These are phyloP conservation scores for Fistulina hepatica DNA, from an alignment of 1,284 basidiomycete genomes.

Conservation along the genomic window DNA sequence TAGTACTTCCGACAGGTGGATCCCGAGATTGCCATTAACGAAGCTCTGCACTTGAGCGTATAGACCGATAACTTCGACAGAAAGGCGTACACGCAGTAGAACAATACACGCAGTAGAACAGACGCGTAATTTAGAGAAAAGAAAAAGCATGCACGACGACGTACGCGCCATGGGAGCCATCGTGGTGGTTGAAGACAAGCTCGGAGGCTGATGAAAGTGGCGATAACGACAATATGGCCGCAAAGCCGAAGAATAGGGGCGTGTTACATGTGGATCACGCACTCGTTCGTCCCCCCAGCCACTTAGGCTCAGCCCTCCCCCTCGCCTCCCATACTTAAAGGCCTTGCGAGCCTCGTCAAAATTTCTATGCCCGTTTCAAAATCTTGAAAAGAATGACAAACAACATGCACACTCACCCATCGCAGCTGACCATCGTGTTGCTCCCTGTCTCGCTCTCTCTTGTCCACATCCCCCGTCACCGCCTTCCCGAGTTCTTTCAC, in stretches of 20 bases:
- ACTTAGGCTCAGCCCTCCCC: background rate
- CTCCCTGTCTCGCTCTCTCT: slow-evolving; percentile 61
- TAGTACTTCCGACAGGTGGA: no score
- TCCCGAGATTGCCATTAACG: no score
- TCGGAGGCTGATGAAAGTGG: no score
- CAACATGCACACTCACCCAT: slow-evolving; percentile 10
- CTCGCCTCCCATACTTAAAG: background rate
- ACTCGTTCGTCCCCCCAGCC: background rate
- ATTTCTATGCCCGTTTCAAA: background rate
- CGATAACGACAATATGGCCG: background rate
- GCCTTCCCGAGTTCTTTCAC: slow-evolving; percentile 46
- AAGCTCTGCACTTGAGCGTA: no score
- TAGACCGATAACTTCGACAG: no score
- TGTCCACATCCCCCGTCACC: slow-evolving; percentile 57
- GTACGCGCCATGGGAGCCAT: no score
- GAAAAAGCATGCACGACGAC: no score
- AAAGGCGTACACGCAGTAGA: no score
- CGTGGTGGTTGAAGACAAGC: no score
- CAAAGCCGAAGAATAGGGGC: background rate
- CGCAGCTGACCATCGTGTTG: slow-evolving; percentile 52
- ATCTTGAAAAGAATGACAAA: background rate
- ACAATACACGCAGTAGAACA: no score
- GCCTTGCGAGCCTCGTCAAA: background rate
- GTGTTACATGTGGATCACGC: no score
- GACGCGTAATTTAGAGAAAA: no score